These are phyloP conservation scores for Vanilla planifolia DNA, from an alignment of 106 monocot species.

Conservation along the genomic window DNA sequence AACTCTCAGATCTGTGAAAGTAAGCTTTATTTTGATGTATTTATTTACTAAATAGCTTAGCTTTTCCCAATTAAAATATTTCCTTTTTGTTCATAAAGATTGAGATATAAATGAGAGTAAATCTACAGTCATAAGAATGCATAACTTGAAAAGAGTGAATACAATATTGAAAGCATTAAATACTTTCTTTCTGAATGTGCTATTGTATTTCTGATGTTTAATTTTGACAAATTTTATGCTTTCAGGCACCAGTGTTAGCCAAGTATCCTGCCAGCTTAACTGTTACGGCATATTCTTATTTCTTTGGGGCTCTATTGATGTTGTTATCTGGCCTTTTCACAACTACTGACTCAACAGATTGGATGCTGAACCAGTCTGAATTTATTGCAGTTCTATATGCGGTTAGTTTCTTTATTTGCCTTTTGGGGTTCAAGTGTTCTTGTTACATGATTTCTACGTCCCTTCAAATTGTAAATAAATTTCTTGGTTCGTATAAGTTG, in stretches of 20 bases:
- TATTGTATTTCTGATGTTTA: slow-evolving; percentile 4
- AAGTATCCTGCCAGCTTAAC: slow-evolving; percentile 82
- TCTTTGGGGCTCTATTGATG: slow-evolving; percentile 83
- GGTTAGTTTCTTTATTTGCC: slow-evolving; percentile 37
- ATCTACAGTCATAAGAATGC: too few relatives aligned
- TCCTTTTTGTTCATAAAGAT: too few relatives aligned
- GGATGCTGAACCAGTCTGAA: slow-evolving; percentile 67
- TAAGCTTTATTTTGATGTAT: too few relatives aligned
- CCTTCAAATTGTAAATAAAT: too few relatives aligned
- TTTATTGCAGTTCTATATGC: slow-evolving; percentile 77
- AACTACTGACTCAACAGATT: slow-evolving; percentile 46
- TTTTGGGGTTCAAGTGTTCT: background rate
- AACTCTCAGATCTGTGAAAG: background rate
- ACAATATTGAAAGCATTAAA: too few relatives aligned
- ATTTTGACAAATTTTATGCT: background rate
- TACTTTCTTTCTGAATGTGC: too few relatives aligned
- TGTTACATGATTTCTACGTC: background rate
- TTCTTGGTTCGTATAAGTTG: too few relatives aligned
- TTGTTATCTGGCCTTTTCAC: slow-evolving; percentile 64
- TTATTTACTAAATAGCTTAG: too few relatives aligned
- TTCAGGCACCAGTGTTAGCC: slow-evolving; percentile 85
- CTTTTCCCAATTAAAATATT: too few relatives aligned
- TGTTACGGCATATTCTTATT: slow-evolving; percentile 88
- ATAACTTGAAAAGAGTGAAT: too few relatives aligned
- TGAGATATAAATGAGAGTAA: too few relatives aligned